Conservation (phyloP, 495 filamentous ascomycete genomes). For the Neurospora africana region DNA sequence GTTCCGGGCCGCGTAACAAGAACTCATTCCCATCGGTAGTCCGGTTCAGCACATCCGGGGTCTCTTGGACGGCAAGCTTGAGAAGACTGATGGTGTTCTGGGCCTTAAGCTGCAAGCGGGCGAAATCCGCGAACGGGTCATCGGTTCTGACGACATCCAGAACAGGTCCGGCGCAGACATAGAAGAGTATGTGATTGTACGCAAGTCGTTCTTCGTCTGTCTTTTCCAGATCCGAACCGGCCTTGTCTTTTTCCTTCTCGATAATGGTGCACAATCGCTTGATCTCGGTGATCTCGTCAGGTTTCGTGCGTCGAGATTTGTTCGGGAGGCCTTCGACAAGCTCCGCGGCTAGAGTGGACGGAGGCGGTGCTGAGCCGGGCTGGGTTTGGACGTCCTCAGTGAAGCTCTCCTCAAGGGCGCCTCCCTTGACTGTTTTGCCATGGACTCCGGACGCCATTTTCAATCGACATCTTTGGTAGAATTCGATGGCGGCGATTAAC, state of each 20-base stretch:
- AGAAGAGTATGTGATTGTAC: constrained; percentile 73
- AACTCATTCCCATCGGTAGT: constrained; percentile 25
- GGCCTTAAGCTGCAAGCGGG: constrained; percentile 50
- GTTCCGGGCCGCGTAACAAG: constrained; percentile 43
- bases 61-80: constrained; percentile 58
- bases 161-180: constrained; percentile 71
- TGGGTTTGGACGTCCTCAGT: neutral
- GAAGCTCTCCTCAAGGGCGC: neutral
- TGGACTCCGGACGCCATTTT: constrained; percentile 14
- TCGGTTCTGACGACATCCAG: constrained; percentile 52
- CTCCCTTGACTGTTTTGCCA: constrained; percentile 8
- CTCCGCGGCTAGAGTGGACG: constrained; percentile 60
- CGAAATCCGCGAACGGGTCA: constrained; percentile 47
- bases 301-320: constrained; percentile 24
- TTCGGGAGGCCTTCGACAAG: constrained; percentile 47
- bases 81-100: constrained; percentile 56
- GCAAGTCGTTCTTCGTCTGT: constrained; percentile 53
- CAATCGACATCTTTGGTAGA: constrained; percentile 9
- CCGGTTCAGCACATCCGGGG: constrained; percentile 57
- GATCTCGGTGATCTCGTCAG: constrained; percentile 34
- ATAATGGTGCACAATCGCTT: constrained; percentile 30
- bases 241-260: constrained; percentile 32
- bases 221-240: constrained; percentile 16
- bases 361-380: constrained; percentile 31
- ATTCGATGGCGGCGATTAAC: neutral